These are phyloP conservation scores for Nemania sp. DNA, from an alignment of 2,329 filamentous ascomycete species.

Conservation along the genomic window DNA sequence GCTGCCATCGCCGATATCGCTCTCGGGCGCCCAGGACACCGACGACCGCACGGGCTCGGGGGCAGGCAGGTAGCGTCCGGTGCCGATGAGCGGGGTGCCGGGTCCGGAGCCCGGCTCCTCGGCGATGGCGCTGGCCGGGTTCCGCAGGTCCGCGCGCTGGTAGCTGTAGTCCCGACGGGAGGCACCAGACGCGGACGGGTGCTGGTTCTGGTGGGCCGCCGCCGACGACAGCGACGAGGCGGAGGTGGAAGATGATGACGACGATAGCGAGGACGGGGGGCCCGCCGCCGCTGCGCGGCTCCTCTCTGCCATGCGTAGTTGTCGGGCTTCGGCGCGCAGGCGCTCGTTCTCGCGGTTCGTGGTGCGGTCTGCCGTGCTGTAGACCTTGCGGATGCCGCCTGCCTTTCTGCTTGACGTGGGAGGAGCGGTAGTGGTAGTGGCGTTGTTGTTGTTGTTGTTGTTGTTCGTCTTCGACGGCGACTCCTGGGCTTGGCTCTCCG, in stretches of 20 bases:
- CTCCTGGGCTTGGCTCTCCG: neutral
- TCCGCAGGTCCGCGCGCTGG: conserved; percentile 56
- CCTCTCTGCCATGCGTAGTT: conserved; percentile 60
- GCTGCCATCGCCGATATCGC: conserved; percentile 48
- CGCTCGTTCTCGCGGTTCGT: conserved; percentile 57
- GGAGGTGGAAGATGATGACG: too few relatives aligned
- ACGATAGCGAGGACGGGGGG: neutral
- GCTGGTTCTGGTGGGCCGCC: neutral
- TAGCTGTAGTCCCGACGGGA: conserved; percentile 58
- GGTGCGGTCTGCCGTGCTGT: conserved; percentile 62
- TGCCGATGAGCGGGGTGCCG: conserved; percentile 6
- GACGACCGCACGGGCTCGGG: conserved; percentile 25
- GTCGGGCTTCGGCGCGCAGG: conserved; percentile 59
- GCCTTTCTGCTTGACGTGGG: conserved; percentile 15
- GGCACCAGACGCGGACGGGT: neutral
- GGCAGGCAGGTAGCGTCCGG: conserved; percentile 38
- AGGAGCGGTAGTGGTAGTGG: neutral
- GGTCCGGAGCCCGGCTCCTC: conserved; percentile 27
- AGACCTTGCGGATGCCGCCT: conserved; percentile 65
- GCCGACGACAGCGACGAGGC: conserved; percentile 25
- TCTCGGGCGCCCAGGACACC: conserved; percentile 43
- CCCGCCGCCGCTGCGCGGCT: conserved; percentile 43
- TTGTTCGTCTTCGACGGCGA: too few relatives aligned
- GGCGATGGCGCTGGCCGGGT: conserved; percentile 41
- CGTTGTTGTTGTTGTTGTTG: too few relatives aligned